Conservation (phyloP, 257 asterid genomes). For the Gardenia jasminoides region DNA sequence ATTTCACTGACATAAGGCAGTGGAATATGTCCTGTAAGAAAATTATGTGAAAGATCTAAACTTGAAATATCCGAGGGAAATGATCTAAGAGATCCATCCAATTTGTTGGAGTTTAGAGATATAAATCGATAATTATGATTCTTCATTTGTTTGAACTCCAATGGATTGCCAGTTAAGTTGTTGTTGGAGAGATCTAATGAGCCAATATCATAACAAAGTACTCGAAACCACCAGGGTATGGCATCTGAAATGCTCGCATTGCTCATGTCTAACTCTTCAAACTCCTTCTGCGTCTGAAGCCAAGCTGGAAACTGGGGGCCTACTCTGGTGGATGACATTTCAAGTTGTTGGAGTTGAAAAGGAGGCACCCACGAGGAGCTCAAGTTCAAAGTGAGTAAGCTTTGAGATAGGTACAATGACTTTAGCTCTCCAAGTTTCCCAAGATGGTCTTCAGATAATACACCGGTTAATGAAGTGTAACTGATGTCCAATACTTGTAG, state of each 20-base stretch:
- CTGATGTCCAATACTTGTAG: no score
- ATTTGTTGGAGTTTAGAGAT: conserved; percentile 15
- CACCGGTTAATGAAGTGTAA: no score
- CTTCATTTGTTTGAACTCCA: neutral
- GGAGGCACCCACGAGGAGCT: conserved; percentile 20
- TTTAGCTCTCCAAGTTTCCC: neutral
- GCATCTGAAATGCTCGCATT: conserved; percentile 6
- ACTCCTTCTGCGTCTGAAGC: conserved; percentile 9
- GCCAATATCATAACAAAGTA: neutral
- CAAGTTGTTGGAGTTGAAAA: conserved; percentile 11
- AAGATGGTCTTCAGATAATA: conserved; percentile 6
- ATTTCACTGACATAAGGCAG: neutral
- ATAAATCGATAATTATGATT: neutral
- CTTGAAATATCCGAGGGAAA: conserved; percentile 7
- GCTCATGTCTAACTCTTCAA: neutral
- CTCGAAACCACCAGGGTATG: conserved; percentile 15
- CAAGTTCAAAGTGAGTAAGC: neutral
- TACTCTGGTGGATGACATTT: neutral
- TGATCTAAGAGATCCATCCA: conserved; percentile 5
- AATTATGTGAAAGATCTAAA: conserved; percentile 14
- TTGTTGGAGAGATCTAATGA: conserved; percentile 13
- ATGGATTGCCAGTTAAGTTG: conserved; percentile 6
- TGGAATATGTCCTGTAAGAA: conserved; percentile 9
- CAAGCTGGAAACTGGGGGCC: conserved; percentile 16
- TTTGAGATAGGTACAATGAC: neutral